These are phyloP conservation scores for Pseudozyma thailandica DNA, from an alignment of 1,284 basidiomycete genomes.

Conservation along the genomic window DNA sequence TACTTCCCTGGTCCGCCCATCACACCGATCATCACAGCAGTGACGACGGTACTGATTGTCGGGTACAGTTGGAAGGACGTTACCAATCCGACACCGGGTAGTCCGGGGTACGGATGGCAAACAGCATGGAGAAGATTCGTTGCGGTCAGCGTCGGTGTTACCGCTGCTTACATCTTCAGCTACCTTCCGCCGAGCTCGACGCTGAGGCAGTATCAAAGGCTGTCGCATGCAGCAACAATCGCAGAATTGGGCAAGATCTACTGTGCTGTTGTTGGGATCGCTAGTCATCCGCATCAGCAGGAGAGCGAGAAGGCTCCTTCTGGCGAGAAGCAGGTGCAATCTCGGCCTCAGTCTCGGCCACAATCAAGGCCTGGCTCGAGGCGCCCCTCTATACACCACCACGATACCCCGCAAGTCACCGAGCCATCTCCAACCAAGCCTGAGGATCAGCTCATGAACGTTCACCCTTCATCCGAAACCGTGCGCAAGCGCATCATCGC, in stretches of 20 bases:
- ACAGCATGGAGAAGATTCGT: conserved; percentile 71
- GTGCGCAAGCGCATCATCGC: conserved; percentile 55
- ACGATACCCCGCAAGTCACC: not conserved
- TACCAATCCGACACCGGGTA: conserved; percentile 53
- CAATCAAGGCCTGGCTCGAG: conserved; percentile 11
- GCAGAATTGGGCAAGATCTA: conserved; percentile 68
- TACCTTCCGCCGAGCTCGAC: conserved; percentile 68
- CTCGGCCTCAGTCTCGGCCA: not conserved
- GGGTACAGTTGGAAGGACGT: conserved; percentile 60
- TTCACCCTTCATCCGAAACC: conserved; percentile 30
- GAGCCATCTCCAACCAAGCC: not conserved
- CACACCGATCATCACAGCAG: conserved; percentile 78
- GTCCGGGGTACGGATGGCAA: conserved; percentile 69
- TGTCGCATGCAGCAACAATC: conserved; percentile 69
- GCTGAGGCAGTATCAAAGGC: conserved; percentile 68
- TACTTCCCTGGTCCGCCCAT: conserved; percentile 81
- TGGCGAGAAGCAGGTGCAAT: not conserved
- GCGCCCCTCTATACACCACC: conserved; percentile 12
- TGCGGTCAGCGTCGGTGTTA: conserved; percentile 61
- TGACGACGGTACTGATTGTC: conserved; percentile 73
- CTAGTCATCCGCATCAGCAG: conserved; percentile 35
- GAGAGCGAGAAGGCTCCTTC: not conserved
- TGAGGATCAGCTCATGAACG: conserved; percentile 13
- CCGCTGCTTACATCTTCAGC: conserved; percentile 61
- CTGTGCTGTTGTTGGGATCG: conserved; percentile 69